Evolutionary conservation across 2,329 filamentous ascomycete genomes (phyloP), one percentile per base, ranked within the genome.

Genomic region (Paraconiothyrium brasiliense): DNA sequence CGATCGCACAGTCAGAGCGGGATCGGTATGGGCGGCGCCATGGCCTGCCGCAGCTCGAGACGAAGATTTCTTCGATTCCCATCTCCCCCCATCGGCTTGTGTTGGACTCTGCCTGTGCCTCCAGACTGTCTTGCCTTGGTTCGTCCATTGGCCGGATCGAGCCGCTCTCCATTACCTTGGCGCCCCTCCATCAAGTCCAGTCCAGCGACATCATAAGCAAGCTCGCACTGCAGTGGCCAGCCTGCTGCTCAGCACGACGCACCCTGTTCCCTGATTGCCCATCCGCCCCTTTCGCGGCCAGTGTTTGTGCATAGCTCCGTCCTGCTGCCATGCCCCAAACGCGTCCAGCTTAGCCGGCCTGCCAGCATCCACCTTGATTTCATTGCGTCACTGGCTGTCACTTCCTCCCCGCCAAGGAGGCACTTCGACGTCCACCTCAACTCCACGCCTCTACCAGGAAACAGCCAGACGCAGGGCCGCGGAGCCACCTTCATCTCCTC

Each of bases 381-480:
- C 37, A 59, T 58, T 62, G 55, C 59, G 59, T 61, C 59, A 61
- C 60, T 24, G 49, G 20, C 49, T 41, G 59, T 41, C 24, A 30
- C 47, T 57, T 54, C 35, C 37, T 54, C 34, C 30, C 51, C 51
- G 51, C 51, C 37, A 54, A 54, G 51, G 22, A 46, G 20, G 10
- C 43, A 8, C 32, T 43, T 55, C 54, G 14, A 47, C 60, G 22
- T 20, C 58, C 24, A 41, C 14, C 24, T 32, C 48, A 47, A 54
- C 49, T 39, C 52, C 50, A 41, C 41, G 39, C 37, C 30, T 46
- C 49, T 22, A 22, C 49, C 44, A 54, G 14, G 13, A 24, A 11
- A 32, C 24, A 37, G 30, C 54, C 22, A 48, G 20, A 54, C 47
- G 37, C 47, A 34, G 51, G 51, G 35, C 39, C 54, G 34, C 27